Percentiles rank a stretch among this genome's conserved stretches.
Conservation (phyloP, 331 rosid species). For the Prunus yedoensis region DNA sequence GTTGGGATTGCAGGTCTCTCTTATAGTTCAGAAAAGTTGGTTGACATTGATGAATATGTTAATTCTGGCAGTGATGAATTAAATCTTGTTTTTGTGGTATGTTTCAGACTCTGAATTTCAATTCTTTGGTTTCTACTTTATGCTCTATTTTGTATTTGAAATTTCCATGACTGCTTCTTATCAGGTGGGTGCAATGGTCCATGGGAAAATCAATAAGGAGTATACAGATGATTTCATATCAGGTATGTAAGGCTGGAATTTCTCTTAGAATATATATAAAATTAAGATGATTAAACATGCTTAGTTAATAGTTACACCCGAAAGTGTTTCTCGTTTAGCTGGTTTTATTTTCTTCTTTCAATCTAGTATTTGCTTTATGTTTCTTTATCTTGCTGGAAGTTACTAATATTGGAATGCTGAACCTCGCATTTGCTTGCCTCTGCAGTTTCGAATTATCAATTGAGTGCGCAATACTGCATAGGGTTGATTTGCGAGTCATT, state of each 20-base stretch:
- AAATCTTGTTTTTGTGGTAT: slow-evolving; percentile 24
- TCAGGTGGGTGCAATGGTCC: slow-evolving; percentile 11
- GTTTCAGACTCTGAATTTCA: background rate
- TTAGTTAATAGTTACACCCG: no score
- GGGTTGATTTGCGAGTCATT: slow-evolving; percentile 20
- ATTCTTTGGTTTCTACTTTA: background rate
- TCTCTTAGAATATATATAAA: no score
- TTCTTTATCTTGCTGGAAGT: background rate
- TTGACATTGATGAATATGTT: slow-evolving; percentile 23
- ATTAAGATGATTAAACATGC: no score
- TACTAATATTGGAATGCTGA: background rate
- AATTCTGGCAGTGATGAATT: slow-evolving; percentile 8
- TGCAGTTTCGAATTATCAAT: slow-evolving; percentile 17
- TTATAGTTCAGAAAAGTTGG: slow-evolving; percentile 25
- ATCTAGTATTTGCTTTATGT: background rate
- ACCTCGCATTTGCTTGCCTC: background rate
- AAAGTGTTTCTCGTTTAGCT: background rate
- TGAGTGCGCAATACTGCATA: background rate
- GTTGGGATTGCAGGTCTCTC: slow-evolving; percentile 22
- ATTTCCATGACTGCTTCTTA: background rate
- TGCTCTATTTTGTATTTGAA: background rate
- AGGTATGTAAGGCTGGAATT: background rate
- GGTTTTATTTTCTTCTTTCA: background rate
- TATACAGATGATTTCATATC: slow-evolving; percentile 10
- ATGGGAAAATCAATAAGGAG: slow-evolving; percentile 11